Percentiles rank a stretch among this genome's conserved stretches.
Conservation (phyloP, 2,329 filamentous ascomycete genomes). For the Aspergillus viridinutans region DNA sequence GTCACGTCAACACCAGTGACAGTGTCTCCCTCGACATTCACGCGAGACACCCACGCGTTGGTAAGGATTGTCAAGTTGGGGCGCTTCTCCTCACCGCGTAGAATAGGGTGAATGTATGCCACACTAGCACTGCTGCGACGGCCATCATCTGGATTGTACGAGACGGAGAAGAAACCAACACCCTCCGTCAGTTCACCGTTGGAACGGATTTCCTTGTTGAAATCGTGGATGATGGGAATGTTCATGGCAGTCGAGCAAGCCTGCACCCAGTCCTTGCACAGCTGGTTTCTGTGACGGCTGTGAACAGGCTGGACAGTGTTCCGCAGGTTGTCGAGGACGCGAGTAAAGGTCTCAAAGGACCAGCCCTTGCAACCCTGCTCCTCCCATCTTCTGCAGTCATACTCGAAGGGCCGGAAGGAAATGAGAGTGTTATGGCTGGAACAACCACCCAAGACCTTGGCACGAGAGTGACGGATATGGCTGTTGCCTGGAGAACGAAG, state of each 20-base stretch:
- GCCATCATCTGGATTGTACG: conserved; percentile 86
- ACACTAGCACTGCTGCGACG: conserved; percentile 80
- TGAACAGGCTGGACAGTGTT: conserved; percentile 91
- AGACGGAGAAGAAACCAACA: conserved; percentile 85
- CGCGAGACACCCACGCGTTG: conserved; percentile 78
- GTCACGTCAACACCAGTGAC: conserved; percentile 72
- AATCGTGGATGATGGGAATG: conserved; percentile 78
- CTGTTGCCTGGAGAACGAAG: conserved; percentile 63
- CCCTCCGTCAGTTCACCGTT: conserved; percentile 69
- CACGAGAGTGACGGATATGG: conserved; percentile 84
- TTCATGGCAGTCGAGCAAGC: conserved; percentile 73
- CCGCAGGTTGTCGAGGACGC: conserved; percentile 75
- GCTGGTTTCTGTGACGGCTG: conserved; percentile 77
- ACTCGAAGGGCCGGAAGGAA: conserved; percentile 85
- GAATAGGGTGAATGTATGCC: conserved; percentile 88
- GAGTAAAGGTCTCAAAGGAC: conserved; percentile 80
- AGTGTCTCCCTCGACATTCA: conserved; percentile 66
- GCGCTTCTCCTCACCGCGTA: conserved; percentile 74
- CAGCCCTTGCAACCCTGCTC: conserved; percentile 76
- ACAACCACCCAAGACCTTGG: conserved; percentile 88
- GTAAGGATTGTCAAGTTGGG: conserved; percentile 83
- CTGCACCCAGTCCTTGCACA: conserved; percentile 85
- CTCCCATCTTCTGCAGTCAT: conserved; percentile 83
- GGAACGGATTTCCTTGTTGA: conserved; percentile 76
- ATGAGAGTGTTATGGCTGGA: conserved; percentile 93